These are phyloP conservation scores for Puya raimondii DNA, from an alignment of 176 grass and related monocot genomes.

Conservation along the genomic window DNA sequence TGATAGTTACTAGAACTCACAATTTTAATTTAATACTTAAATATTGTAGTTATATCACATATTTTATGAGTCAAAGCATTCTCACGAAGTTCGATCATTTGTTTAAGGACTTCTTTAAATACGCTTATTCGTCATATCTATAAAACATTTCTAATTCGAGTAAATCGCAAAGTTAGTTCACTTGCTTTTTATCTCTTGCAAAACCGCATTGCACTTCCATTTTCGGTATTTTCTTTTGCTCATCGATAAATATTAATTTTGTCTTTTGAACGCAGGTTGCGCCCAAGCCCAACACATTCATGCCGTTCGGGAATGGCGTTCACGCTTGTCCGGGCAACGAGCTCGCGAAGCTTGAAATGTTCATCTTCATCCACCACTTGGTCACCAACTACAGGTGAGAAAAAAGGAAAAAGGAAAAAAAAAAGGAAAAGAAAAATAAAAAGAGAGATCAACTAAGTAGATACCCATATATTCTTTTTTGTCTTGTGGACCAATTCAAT, in stretches of 20 bases:
- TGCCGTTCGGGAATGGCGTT: conserved; percentile 71
- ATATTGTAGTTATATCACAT: too few species aligned
- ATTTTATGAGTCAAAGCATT: neutral
- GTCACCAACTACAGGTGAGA: conserved; percentile 71
- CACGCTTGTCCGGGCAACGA: conserved; percentile 96
- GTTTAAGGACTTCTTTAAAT: neutral
- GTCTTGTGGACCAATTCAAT: neutral
- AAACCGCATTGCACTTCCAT: neutral
- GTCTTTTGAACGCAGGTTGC: conserved; percentile 36
- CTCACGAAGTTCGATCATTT: neutral
- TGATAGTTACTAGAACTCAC: too few species aligned
- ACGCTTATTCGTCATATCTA: neutral
- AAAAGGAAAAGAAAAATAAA: too few species aligned
- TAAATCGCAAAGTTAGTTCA: too few species aligned
- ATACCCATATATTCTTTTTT: conserved; percentile 26
- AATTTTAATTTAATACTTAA: too few species aligned
- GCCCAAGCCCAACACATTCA: conserved; percentile 79
- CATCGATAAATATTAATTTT: neutral
- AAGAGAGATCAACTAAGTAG: neutral
- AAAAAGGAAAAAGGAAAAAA: too few species aligned
- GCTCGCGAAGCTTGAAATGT: conserved; percentile 90
- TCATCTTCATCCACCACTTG: conserved; percentile 84
- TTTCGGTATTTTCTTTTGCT: neutral
- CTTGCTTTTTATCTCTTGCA: too few species aligned
- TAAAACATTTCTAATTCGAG: too few species aligned